Evolutionary conservation across 768 basidiomycete genomes (phyloP), one percentile per base, ranked within the genome.

Genomic region (Kwoniella bestiolae): DNA sequence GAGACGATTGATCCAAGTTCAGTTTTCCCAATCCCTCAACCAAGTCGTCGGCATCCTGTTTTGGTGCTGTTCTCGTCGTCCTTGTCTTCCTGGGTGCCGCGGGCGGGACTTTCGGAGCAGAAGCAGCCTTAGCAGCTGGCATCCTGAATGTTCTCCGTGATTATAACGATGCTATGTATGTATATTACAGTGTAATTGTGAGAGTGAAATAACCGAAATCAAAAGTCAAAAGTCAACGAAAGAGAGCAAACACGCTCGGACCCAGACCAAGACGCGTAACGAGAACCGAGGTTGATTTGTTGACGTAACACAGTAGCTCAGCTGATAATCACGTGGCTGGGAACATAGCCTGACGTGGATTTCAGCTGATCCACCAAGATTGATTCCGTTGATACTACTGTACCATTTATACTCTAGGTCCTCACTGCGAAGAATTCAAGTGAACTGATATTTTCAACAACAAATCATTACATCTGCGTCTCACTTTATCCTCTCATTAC

Each of bases 11-110:
- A 45, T 9, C 57, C 23, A 65, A 56, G 3, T n/a, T 26, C 32
- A 65, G 29, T 25, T 63, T 63, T 18, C 61, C 53, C 35, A 63
- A 56, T 11, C 61, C 61, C 21, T 63, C 52, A 41, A 56, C 61
- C 31, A 63, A 55, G 6, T 63, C 52, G 16, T 63, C 61, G 25
- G 52, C 52, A 9, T 47, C 26, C 18, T 41, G n/a, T 35, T 63
- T 29, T 23, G 52, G 32, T 34, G 58, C 58, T 49, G 58, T 29
- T 47, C n/a, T 46, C 8, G 57, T 35, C 11, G 52, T 21, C 34
- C 32, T 12, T 35, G 52, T 55, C 32, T 23, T 35, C 26, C 52
- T 55, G n/a, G 32, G 16, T 32, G 45, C 26, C 11, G 18, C 4
- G 21, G 58, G 32, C 44, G 60, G 34, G 5, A 35, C 8, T 28